These are phyloP conservation scores for Ensete glaucum DNA, from an alignment of 176 grass and related monocot species.

Conservation along the genomic window DNA sequence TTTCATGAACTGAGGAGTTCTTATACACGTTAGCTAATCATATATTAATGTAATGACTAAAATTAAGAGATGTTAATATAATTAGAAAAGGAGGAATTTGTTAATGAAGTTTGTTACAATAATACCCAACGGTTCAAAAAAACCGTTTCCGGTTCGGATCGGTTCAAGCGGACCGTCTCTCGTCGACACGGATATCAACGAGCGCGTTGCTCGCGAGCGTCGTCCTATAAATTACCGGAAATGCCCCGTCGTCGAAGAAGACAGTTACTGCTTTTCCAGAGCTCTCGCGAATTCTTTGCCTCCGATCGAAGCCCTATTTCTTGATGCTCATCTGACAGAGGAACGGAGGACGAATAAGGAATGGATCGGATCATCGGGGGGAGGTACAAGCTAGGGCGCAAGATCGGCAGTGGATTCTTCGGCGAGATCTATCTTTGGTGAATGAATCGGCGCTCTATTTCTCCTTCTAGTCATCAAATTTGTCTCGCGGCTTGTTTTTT, in stretches of 20 bases:
- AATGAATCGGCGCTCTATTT: not conserved
- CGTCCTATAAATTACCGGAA: not conserved
- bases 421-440: conserved; percentile 93
- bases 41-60: no score
- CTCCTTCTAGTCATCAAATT: not conserved
- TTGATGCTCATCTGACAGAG: not conserved
- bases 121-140: no score
- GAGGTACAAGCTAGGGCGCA: conserved; percentile 87
- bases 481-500: conserved; percentile 13
- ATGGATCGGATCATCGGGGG: conserved; percentile 80
- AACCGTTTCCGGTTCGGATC: no score
- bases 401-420: conserved; percentile 92
- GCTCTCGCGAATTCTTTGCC: not conserved
- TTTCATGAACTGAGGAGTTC: no score
- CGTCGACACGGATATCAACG: no score
- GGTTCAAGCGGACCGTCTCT: no score
- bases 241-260: not conserved
- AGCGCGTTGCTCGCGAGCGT: not conserved
- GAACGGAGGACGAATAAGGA: not conserved
- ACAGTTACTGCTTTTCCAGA: not conserved
- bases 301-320: not conserved
- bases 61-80: no score
- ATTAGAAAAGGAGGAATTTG: no score
- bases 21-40: no score
- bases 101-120: no score